Conservation (phyloP, 2,329 filamentous ascomycete genomes). For the Cordyceps cicadae region DNA sequence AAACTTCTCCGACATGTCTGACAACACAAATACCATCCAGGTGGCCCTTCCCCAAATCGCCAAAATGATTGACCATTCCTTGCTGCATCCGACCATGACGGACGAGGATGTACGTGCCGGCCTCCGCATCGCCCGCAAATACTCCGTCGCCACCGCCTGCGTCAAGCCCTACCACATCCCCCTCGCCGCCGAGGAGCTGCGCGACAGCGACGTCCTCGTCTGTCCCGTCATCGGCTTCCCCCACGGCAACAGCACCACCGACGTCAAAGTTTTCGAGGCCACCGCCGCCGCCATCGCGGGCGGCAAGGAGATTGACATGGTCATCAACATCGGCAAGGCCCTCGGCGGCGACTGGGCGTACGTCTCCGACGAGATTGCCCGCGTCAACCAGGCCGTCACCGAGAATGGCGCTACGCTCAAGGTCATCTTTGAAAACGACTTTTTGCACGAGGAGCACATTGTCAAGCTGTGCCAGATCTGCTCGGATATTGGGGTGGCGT, state of each 20-base stretch:
- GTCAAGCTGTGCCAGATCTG: slow-evolving; percentile 47
- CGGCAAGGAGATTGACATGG: slow-evolving; percentile 51
- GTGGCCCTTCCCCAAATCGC: too few species aligned
- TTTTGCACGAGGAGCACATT: slow-evolving; percentile 41
- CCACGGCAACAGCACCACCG: slow-evolving; percentile 46
- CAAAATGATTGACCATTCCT: too few species aligned
- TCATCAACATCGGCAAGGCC: slow-evolving; percentile 52
- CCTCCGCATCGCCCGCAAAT: slow-evolving; percentile 36
- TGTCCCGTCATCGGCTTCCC: slow-evolving; percentile 56
- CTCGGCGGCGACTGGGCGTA: slow-evolving; percentile 50
- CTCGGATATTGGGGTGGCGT: slow-evolving; percentile 40
- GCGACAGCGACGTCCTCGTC: slow-evolving; percentile 39
- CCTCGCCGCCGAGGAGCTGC: slow-evolving; percentile 37
- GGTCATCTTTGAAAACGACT: slow-evolving; percentile 55
- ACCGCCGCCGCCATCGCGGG: slow-evolving; percentile 37
- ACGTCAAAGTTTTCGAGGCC: slow-evolving; percentile 47
- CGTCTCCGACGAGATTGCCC: slow-evolving; percentile 41
- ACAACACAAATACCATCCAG: too few species aligned
- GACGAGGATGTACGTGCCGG: slow-evolving; percentile 44
- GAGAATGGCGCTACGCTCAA: slow-evolving; percentile 41
- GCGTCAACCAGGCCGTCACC: slow-evolving; percentile 40
- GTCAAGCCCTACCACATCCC: slow-evolving; percentile 49
- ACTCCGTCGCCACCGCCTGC: slow-evolving; percentile 48
- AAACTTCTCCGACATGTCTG: too few species aligned
- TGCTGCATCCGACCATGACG: slow-evolving; percentile 52